Conservation (phyloP, 208 protist species). For the Plasmodiophora brassicae region DNA sequence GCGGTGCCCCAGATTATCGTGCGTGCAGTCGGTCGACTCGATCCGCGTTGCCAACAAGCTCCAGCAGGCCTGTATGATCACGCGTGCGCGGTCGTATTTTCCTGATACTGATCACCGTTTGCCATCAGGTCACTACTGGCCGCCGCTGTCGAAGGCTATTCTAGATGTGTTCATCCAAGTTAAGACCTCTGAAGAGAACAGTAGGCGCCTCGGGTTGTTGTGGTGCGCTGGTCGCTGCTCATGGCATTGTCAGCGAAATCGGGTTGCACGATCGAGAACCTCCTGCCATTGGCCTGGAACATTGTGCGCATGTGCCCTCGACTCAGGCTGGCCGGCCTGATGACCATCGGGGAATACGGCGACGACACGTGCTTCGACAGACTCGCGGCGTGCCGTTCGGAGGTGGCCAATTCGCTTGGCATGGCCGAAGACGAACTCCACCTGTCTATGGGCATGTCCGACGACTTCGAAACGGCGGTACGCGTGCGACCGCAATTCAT, state of each 20-base stretch:
- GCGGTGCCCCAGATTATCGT: no score
- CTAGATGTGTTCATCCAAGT: conserved; percentile 9
- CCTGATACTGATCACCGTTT: no score
- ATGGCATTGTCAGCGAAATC: no score
- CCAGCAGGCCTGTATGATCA: no score
- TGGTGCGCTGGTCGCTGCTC: no score
- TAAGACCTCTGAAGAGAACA: neutral
- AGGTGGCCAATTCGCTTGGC: neutral
- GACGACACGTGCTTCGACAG: neutral
- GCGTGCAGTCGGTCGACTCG: no score
- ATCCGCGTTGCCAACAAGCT: no score
- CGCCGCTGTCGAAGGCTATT: no score
- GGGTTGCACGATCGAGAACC: neutral
- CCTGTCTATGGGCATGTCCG: conserved; percentile 17
- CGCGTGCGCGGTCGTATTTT: no score
- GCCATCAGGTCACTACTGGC: no score
- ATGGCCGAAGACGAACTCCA: neutral
- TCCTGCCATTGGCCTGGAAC: neutral
- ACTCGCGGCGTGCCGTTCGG: neutral
- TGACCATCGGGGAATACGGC: neutral
- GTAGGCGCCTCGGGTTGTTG: neutral
- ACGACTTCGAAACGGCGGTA: neutral
- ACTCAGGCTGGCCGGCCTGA: neutral
- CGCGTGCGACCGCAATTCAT: neutral
- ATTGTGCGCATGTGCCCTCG: neutral